Base-by-base conservation (phyloP, 2,329 filamentous ascomycete species). In the Penicillium sumatraense region DNA sequence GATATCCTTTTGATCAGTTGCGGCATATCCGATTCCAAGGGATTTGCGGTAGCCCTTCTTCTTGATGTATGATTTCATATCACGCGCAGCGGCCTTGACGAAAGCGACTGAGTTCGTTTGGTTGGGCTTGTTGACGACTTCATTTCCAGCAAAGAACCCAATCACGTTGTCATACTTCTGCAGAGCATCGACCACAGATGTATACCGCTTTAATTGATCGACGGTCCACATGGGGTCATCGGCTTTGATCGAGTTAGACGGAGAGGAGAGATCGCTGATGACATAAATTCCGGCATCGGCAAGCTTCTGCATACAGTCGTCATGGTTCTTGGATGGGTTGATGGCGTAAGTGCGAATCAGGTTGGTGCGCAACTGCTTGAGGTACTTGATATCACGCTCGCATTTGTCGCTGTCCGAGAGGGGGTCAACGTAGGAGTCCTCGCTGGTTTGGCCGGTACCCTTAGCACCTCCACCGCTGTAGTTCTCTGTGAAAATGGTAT, bases 141-240 rank as follows among this genome's bases (percentile, higher is more conserved):
- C 95, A 79, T 99, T 99, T 73, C 95, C 95, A 65, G 93, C 93
- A 75, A 99, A 98, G 88, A 98, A 99, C 68, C 95, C 95, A 61
- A 99, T 87, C 47, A 91, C 88, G 79, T 99, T 99, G 76, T 85
- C 83, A 83, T 96, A 98, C 72, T 90, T 83, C 65, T 84, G 81
- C 68, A 99, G 81, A 60, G 85, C 82, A 72, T 98, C 93, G 56
- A 99, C 80, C 57, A 99, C 95, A 24, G 78, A 78, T 54, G 87
- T 89, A 82, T 98, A 99, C 61, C 91, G 90, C 31, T 81, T 73
- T 79, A 87, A 96, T 46, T 97, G 83, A 13, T 84, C 83, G 50
- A 87, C 83, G 72, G 91, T 87, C 95, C 95, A 99, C 59, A 81
- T 69, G 16, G 93, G 89, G 63, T 82, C 76, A 71, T 90, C 83